Evolutionary conservation across 1,284 basidiomycete genomes (phyloP).

Genomic region (Sphaerobolus stellatus): DNA sequence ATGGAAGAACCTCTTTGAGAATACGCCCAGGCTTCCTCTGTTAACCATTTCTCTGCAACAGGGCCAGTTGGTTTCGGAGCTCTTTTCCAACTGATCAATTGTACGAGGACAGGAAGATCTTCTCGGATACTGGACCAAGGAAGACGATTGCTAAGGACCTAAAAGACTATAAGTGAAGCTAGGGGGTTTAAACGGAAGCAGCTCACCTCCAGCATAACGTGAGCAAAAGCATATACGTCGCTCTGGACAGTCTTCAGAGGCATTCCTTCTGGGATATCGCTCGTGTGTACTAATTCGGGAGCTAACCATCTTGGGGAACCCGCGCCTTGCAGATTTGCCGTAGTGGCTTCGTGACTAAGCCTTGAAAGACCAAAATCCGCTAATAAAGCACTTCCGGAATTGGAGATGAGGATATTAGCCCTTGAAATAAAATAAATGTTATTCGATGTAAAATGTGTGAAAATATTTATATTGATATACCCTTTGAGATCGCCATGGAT

Average conservation of each 20-base stretch:
- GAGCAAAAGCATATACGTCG: slow-evolving; percentile 18
- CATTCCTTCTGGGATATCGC: neutral
- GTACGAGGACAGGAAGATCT: slow-evolving; percentile 11
- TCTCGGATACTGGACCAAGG: slow-evolving; percentile 7
- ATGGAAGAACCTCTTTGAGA: slow-evolving; percentile 7
- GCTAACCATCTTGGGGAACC: slow-evolving; percentile 17
- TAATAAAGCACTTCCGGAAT: slow-evolving; percentile 6
- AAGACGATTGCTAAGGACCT: slow-evolving; percentile 4
- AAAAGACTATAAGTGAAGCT: neutral
- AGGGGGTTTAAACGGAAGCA: neutral
- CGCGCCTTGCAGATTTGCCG: slow-evolving; percentile 5
- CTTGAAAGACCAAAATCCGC: slow-evolving; percentile 14
- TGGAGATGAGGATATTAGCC: slow-evolving; percentile 10
- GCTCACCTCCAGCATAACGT: slow-evolving; percentile 18
- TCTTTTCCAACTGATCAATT: slow-evolving; percentile 1
- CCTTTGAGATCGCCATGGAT: slow-evolving; percentile 61
- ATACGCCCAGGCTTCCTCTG: slow-evolving; percentile 6
- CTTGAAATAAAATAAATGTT: neutral
- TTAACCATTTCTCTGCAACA: slow-evolving; percentile 5
- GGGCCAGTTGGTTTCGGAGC: slow-evolving; percentile 1
- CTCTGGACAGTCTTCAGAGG: slow-evolving; percentile 13
- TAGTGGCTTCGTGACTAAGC: slow-evolving; percentile 8
- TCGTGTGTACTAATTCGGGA: slow-evolving; percentile 15
- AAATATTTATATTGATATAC: neutral
- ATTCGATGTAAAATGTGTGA: neutral